Evolutionary conservation across 257 asterid genomes (phyloP).

Genomic region (Ligustrum vulgare): DNA sequence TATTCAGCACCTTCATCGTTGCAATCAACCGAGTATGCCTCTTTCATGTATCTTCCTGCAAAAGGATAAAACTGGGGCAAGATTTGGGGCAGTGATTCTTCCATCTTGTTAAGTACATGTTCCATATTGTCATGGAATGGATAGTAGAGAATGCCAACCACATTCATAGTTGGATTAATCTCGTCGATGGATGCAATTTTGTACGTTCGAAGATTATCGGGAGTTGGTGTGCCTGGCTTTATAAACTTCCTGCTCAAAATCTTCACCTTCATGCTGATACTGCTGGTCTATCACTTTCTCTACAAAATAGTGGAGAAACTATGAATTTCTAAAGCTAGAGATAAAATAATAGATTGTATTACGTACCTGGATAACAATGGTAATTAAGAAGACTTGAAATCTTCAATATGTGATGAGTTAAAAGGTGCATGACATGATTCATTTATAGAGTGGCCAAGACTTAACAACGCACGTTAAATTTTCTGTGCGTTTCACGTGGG

Average conservation of each 20-base stretch:
- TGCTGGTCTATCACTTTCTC: too few relatives aligned
- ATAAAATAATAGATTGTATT: too few relatives aligned
- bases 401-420: too few relatives aligned
- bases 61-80: slow-evolving; percentile 20
- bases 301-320: too few relatives aligned
- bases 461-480: too few relatives aligned
- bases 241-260: slow-evolving; percentile 14
- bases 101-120: background rate
- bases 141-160: slow-evolving; percentile 6
- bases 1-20: background rate
- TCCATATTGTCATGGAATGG: background rate
- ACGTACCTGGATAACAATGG: too few relatives aligned
- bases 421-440: too few relatives aligned
- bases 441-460: too few relatives aligned
- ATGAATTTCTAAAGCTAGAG: too few relatives aligned
- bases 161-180: background rate
- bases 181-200: slow-evolving; percentile 12
- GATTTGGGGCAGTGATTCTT: slow-evolving; percentile 10
- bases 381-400: too few relatives aligned
- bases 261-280: slow-evolving; percentile 10
- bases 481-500: too few relatives aligned
- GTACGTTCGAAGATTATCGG: background rate
- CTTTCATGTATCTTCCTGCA: slow-evolving; percentile 23
- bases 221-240: slow-evolving; percentile 20
- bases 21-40: background rate